Evolutionary conservation across 192 early-diverging fungal species (phyloP), one percentile per base, ranked within the genome.

Genomic region (Mortierella claussenii): DNA sequence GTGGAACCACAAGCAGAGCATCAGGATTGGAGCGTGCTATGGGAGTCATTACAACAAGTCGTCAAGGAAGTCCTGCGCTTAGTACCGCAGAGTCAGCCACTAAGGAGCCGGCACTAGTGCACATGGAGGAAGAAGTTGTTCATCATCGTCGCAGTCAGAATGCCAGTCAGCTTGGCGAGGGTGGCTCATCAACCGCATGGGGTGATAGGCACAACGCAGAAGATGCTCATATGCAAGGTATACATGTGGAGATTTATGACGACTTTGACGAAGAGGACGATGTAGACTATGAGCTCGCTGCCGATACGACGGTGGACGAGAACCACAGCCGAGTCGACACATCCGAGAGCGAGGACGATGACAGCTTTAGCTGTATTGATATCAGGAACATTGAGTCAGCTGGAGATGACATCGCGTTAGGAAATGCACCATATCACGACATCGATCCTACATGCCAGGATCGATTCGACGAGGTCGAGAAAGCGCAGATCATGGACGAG

Each of bases 321-420:
- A 15, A 49, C 18, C 26, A 15, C 15, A 55, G 40, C 18, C 43
- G 65, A 24, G 31, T 59, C 0, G 37, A 55, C 17, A 49, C 60
- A 32, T 68, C 69, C 23, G 70, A 71, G 17, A 47, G 58, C 55
- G 52, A 63, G 10, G 69, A 79, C 15, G 60, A 65, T 33, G 74
- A 79, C 28, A 64, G 47, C 45, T 63, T 65, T 21, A 61, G 42
- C 20, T 59, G 71, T 28, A 76, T 82, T n/a, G 69, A 83, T 28
- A 45, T 67, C 5, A 55, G 70, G 30, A 74, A 82, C 48, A 70
- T 82, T 20, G 75, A 61, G 0, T 80, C 86, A n/a, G 78, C 85
- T 59, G 53, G 57, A 37, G 63, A 76, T 78, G 74, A 45, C 42
- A 26, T 44, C 69, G 55, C 62, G 71, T 54, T 60, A 7, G 55